Conservation (phyloP, 2,329 filamentous ascomycete species). For the Ambrosiella xylebori region DNA sequence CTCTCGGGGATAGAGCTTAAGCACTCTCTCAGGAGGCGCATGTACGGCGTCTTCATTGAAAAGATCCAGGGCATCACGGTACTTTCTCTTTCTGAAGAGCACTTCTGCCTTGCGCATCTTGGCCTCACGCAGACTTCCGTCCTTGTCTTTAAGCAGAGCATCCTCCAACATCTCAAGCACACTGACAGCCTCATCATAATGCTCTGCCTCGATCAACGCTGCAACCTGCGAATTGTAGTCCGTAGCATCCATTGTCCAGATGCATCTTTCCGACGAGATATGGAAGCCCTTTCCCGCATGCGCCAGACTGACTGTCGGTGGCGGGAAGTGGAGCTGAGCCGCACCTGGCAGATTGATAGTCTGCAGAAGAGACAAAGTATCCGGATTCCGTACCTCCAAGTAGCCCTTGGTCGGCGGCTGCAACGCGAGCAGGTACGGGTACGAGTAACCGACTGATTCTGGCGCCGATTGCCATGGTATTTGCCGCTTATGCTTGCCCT, state of each 20-base stretch:
- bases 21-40: slow-evolving; percentile 75
- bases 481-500: slow-evolving; percentile 65
- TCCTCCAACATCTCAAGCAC: slow-evolving; percentile 81
- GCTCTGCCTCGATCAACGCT: slow-evolving; percentile 54
- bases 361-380: slow-evolving; percentile 79
- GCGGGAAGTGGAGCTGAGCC: slow-evolving; percentile 73
- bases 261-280: slow-evolving; percentile 72
- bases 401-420: slow-evolving; percentile 69
- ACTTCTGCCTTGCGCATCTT: slow-evolving; percentile 82
- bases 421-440: slow-evolving; percentile 81
- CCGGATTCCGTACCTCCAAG: slow-evolving; percentile 81
- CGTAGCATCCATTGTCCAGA: slow-evolving; percentile 92
- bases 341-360: slow-evolving; percentile 68
- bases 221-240: slow-evolving; percentile 83
- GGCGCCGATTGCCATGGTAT: slow-evolving; percentile 85
- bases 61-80: slow-evolving; percentile 69
- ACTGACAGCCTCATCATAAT: slow-evolving; percentile 84
- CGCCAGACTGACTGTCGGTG: slow-evolving; percentile 81
- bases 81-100: slow-evolving; percentile 69
- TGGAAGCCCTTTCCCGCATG: slow-evolving; percentile 94
- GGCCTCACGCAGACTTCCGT: slow-evolving; percentile 61
- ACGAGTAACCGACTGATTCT: slow-evolving; percentile 86
- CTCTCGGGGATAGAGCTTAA: slow-evolving; percentile 63
- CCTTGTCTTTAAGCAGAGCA: slow-evolving; percentile 70
- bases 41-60: slow-evolving; percentile 72